These are phyloP conservation scores for Quercus suber DNA, from an alignment of 306 rosid species.

Conservation along the genomic window DNA sequence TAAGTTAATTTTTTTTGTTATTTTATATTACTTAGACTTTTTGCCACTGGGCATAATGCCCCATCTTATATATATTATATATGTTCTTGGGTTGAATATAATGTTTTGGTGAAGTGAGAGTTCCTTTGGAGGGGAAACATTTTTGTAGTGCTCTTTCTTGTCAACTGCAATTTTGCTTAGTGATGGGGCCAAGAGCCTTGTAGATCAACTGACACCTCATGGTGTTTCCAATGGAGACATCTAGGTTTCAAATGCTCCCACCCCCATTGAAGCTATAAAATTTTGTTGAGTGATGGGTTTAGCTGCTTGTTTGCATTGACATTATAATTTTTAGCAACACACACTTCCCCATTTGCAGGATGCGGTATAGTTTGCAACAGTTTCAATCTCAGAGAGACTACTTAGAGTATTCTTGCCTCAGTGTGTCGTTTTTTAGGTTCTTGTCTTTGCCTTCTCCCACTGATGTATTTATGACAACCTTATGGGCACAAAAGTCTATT, in stretches of 20 bases:
- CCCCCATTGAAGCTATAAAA: too few species aligned
- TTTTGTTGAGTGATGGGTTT: not conserved
- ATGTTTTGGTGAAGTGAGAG: not conserved
- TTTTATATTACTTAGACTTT: not conserved
- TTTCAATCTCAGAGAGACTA: conserved; percentile 51
- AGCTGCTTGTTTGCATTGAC: conserved; percentile 7
- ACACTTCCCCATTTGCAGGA: conserved; percentile 60
- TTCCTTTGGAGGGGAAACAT: not conserved
- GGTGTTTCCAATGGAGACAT: too few species aligned
- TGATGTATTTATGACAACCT: conserved; percentile 16
- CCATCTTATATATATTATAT: not conserved
- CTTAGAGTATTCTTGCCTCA: conserved; percentile 54
- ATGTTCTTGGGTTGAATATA: not conserved
- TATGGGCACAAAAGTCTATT: conserved; percentile 4
- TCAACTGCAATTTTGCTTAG: not conserved
- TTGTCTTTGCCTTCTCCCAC: not conserved
- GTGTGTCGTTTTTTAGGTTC: conserved; percentile 15
- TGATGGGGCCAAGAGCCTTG: too few species aligned
- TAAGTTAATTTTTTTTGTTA: not conserved
- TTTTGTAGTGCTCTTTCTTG: not conserved
- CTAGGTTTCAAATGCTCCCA: too few species aligned
- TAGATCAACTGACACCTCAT: too few species aligned
- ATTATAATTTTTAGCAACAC: conserved; percentile 32
- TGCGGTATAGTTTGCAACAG: conserved; percentile 56
- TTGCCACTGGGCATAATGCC: not conserved